Conservation (phyloP, 768 basidiomycete species). For the Leccinum boreale region DNA sequence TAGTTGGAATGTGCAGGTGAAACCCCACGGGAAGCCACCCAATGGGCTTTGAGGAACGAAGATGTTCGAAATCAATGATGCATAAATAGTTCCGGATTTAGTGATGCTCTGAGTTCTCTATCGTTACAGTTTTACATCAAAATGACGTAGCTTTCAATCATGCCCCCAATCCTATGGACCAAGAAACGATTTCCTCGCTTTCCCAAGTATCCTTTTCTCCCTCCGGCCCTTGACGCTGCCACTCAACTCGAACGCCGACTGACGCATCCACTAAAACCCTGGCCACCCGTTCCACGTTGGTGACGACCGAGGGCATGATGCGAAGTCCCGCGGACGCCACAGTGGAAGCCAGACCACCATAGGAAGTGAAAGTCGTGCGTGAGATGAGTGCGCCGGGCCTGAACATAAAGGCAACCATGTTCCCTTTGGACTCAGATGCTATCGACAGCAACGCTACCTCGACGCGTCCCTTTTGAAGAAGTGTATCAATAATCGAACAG, state of each 20-base stretch:
- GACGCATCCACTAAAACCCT: slow-evolving; percentile 26
- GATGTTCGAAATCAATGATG: not conserved
- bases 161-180: slow-evolving; percentile 22
- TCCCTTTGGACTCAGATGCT: slow-evolving; percentile 12
- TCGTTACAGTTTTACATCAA: not conserved
- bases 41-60: not conserved
- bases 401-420: slow-evolving; percentile 18
- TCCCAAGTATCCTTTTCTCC: slow-evolving; percentile 25
- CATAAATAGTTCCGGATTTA: not conserved
- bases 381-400: slow-evolving; percentile 18
- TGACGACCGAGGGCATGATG: slow-evolving; percentile 22
- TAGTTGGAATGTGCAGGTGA: not conserved
- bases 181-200: slow-evolving; percentile 25
- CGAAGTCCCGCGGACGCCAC: slow-evolving; percentile 19
- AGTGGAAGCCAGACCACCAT: slow-evolving; percentile 16
- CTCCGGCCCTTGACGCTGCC: slow-evolving; percentile 17
- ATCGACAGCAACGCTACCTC: slow-evolving; percentile 15
- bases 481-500: too few species aligned
- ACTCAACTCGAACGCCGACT: slow-evolving; percentile 26
- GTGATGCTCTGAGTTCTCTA: too few species aligned
- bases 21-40: not conserved
- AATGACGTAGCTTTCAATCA: not conserved
- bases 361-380: slow-evolving; percentile 8
- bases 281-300: slow-evolving; percentile 18
- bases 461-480: slow-evolving; percentile 19